A percentile compares a stretch with the other conserved stretches of the same genome.
These are phyloP conservation scores for Echria macrotheca DNA, from an alignment of 495 filamentous ascomycete genomes.

Conservation along the genomic window DNA sequence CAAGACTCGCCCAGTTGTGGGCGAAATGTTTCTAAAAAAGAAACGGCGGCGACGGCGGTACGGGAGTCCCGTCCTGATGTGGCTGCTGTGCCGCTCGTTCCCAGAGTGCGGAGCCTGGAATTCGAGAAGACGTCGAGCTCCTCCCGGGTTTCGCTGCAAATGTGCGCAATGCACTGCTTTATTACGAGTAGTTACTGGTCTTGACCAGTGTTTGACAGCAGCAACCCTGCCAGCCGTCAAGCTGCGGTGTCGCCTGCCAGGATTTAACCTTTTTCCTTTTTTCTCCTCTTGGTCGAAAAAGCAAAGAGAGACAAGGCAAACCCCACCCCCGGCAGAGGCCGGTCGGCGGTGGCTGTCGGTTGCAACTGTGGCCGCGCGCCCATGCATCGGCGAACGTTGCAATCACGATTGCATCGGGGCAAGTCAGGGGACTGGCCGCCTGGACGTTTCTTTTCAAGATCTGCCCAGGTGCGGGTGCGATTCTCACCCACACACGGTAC, in stretches of 20 bases:
- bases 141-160: background rate
- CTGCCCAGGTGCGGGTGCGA: conserved; percentile 25
- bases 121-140: background rate
- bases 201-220: too few species aligned
- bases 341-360: conserved; percentile 33
- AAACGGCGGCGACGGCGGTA: conserved; percentile 8
- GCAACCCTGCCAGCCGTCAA: background rate
- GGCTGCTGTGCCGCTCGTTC: conserved; percentile 8
- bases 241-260: conserved; percentile 12
- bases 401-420: conserved; percentile 34
- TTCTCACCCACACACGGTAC: conserved; percentile 1
- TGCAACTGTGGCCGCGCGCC: conserved; percentile 23
- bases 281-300: conserved; percentile 17
- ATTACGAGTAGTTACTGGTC: background rate
- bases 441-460: conserved; percentile 25
- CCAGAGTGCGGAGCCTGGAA: conserved; percentile 5
- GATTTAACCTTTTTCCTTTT: conserved; percentile 24
- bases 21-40: conserved; percentile 20
- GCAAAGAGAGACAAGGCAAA: conserved; percentile 8
- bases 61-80: conserved; percentile 9
- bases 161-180: background rate
- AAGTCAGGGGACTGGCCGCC: conserved; percentile 30
- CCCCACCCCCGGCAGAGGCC: conserved; percentile 24
- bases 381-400: conserved; percentile 31
- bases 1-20: conserved; percentile 6